phyloP scores from a whole-genome alignment of 2,329 filamentous ascomycete genomes.

The Dryadomyces quercus-mongolicae region DNA sequence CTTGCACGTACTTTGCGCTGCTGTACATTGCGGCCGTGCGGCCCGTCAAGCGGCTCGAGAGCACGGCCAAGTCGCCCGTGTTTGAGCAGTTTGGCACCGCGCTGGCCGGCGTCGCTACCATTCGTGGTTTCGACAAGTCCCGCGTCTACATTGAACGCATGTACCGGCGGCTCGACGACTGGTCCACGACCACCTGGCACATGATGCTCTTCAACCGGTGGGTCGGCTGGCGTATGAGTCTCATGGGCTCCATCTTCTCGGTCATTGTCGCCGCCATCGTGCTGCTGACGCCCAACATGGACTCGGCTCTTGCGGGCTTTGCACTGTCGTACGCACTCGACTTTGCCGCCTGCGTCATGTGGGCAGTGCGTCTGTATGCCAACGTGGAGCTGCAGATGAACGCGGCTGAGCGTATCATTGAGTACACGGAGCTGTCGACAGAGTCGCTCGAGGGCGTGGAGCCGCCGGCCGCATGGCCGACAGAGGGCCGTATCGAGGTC shows the following conservation, averaged over 20 bases:
- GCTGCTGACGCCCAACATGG: constrained; percentile 46
- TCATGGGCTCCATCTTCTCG: constrained; percentile 58
- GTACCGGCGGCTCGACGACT: constrained; percentile 56
- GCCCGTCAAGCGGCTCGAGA: constrained; percentile 67
- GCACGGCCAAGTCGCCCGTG: constrained; percentile 63
- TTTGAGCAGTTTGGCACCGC: constrained; percentile 70
- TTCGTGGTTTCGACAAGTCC: constrained; percentile 61
- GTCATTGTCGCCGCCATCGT: constrained; percentile 53
- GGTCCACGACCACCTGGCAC: constrained; percentile 53
- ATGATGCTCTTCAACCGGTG: constrained; percentile 65
- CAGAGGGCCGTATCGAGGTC: constrained; percentile 61
- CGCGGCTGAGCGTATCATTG: constrained; percentile 61
- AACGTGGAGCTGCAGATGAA: constrained; percentile 71
- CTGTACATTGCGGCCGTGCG: constrained; percentile 59
- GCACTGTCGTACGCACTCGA: constrained; percentile 62
- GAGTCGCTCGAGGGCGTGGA: constrained; percentile 50
- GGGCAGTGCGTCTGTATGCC: constrained; percentile 55
- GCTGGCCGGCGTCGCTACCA: constrained; percentile 60
- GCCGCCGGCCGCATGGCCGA: constrained; percentile 63
- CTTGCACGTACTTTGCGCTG: constrained; percentile 46
- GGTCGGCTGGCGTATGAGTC: constrained; percentile 61
- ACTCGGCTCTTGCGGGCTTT: constrained; percentile 63
- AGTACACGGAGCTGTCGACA: constrained; percentile 58
- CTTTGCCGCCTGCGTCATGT: constrained; percentile 52
- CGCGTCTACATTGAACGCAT: constrained; percentile 57